phyloP scores from a whole-genome alignment of 768 basidiomycete genomes.

The Serpula lacrymans region DNA sequence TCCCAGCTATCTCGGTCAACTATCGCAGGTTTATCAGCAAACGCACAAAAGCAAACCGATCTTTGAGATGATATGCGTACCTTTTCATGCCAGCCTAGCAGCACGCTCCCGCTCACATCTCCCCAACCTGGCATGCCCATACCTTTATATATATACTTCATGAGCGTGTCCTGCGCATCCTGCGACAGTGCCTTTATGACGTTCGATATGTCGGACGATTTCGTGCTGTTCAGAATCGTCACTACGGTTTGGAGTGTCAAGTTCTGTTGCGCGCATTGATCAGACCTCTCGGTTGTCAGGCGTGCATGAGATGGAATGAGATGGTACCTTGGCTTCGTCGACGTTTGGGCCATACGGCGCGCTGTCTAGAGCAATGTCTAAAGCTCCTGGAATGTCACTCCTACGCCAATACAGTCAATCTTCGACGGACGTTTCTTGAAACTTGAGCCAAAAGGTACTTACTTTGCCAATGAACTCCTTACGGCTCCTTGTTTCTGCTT shows the following conservation, averaged over 20 bases:
- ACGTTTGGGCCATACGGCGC: constrained; percentile 87
- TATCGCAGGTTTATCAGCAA: constrained; percentile 26
- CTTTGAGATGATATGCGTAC: constrained; percentile 37
- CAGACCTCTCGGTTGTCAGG: background rate
- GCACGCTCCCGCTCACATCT: constrained; percentile 62
- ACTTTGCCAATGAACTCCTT: constrained; percentile 73
- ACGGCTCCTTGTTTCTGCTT: constrained; percentile 73
- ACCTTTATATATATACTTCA: constrained; percentile 98
- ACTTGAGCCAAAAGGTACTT: constrained; percentile 21
- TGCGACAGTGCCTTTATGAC: constrained; percentile 70
- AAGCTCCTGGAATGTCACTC: constrained; percentile 72
- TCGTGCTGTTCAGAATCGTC: constrained; percentile 91
- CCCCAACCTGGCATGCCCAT: constrained; percentile 69
- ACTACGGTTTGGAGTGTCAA: constrained; percentile 77
- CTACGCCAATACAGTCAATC: constrained; percentile 34
- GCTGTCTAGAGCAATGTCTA: constrained; percentile 66
- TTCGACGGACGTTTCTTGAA: background rate
- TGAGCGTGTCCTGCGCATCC: constrained; percentile 83
- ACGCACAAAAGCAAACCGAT: constrained; percentile 1
- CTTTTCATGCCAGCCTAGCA: constrained; percentile 93
- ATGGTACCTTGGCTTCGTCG: constrained; percentile 84
- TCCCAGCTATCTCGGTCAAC: constrained; percentile 92
- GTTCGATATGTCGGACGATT: constrained; percentile 77
- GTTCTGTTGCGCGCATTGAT: constrained; percentile 42
- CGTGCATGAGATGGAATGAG: background rate